Conservation (phyloP, 2,329 filamentous ascomycete species). For the Aspergillus niger region DNA sequence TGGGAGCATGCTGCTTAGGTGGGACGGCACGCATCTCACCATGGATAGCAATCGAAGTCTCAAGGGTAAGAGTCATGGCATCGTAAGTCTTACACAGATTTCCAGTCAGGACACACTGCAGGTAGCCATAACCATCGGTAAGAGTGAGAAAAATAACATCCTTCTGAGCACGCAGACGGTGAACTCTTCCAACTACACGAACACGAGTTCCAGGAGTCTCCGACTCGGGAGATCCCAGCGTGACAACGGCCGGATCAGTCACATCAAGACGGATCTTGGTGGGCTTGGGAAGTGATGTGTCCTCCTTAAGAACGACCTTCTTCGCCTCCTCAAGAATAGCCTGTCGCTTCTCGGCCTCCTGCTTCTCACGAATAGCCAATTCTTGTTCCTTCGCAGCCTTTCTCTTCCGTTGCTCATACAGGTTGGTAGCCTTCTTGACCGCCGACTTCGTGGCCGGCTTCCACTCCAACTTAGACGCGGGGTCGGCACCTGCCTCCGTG, state of each 20-base stretch:
- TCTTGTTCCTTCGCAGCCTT: conserved; percentile 79
- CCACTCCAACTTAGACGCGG: conserved; percentile 67
- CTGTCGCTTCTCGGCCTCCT: conserved; percentile 70
- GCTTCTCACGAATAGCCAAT: conserved; percentile 68
- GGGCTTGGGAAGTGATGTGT: conserved; percentile 70
- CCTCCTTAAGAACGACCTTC: conserved; percentile 71
- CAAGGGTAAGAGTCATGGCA: conserved; percentile 78
- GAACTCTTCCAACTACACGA: conserved; percentile 78
- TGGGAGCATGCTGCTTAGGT: conserved; percentile 73
- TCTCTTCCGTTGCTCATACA: conserved; percentile 75
- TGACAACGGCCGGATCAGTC: conserved; percentile 62
- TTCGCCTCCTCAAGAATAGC: conserved; percentile 79
- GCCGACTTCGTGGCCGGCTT: conserved; percentile 82
- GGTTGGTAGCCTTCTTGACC: conserved; percentile 78
- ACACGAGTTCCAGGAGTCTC: conserved; percentile 70
- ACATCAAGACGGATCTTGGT: conserved; percentile 74
- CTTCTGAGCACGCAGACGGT: conserved; percentile 79
- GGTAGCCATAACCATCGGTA: conserved; percentile 76
- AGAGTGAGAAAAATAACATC: conserved; percentile 85
- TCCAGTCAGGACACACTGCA: conserved; percentile 82
- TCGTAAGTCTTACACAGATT: conserved; percentile 90
- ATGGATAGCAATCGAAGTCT: conserved; percentile 81
- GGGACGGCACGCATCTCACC: conserved; percentile 84
- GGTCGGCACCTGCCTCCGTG: conserved; percentile 64
- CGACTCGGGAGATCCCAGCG: conserved; percentile 57